Conservation (phyloP, 2,329 filamentous ascomycete genomes). For the Podosphaera aphanis region DNA sequence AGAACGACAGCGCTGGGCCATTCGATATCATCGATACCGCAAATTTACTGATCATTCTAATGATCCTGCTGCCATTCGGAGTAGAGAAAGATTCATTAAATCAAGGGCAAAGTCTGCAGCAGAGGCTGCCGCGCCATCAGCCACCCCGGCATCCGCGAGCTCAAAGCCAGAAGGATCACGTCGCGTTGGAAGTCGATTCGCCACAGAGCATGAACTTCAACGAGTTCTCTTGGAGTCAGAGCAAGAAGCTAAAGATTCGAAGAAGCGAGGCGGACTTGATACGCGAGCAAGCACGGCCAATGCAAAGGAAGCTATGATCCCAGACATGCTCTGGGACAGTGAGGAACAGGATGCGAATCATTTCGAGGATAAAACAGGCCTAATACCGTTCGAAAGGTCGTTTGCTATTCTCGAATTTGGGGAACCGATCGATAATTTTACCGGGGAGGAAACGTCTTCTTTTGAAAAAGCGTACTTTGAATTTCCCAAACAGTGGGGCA, state of each 20-base stretch:
- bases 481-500: slow-evolving; percentile 62
- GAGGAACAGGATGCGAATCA: slow-evolving; percentile 33
- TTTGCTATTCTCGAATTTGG: slow-evolving; percentile 49
- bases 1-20: slow-evolving; percentile 10
- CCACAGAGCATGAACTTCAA: slow-evolving; percentile 51
- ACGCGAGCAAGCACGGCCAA: slow-evolving; percentile 48
- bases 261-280: slow-evolving; percentile 39
- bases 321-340: slow-evolving; percentile 40
- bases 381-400: slow-evolving; percentile 39
- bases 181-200: slow-evolving; percentile 28
- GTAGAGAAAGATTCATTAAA: slow-evolving; percentile 12
- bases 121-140: slow-evolving; percentile 8
- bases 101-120: slow-evolving; percentile 10
- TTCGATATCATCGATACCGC: slow-evolving; percentile 12
- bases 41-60: slow-evolving; percentile 13
- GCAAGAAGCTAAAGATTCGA: slow-evolving; percentile 44
- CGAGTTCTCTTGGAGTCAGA: slow-evolving; percentile 49
- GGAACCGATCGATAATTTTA: slow-evolving; percentile 53
- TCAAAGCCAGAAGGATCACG: slow-evolving; percentile 32
- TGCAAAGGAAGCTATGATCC: slow-evolving; percentile 55
- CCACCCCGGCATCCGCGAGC: slow-evolving; percentile 23
- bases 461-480: slow-evolving; percentile 58
- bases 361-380: slow-evolving; percentile 43
- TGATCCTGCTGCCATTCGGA: slow-evolving; percentile 12
- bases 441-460: slow-evolving; percentile 39